Evolutionary conservation across 1,284 basidiomycete genomes (phyloP), one percentile per base, ranked within the genome.

Genomic region (Pseudozyma tsukubaensis): DNA sequence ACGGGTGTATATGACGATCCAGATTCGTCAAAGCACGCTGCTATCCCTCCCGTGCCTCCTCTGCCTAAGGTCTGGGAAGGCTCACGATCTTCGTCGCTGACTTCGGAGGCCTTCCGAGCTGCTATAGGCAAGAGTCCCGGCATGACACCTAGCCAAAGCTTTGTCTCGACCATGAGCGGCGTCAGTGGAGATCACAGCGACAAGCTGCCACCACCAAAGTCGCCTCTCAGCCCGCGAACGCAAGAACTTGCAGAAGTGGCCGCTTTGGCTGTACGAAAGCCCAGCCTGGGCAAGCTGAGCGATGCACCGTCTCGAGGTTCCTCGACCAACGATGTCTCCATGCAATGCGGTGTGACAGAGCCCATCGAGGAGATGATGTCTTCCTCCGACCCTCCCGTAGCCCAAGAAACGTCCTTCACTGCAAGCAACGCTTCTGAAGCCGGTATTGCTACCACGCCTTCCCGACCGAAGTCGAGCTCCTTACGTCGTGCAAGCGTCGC

Each of bases 21-120:
- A 5, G 71, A 69, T 6, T 24, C 59, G 8, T 59, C 59, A 8
- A 55, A 64, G 5, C 52, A 55, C 37, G 44, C 60, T 18, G 72
- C 61, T 16, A 94, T 97, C 7, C 96, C 97, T 1, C 96, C 96
- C 21, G 97, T 99, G 1, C 96, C 96, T 36, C 96, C 97, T 45
- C 86, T 99, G 19, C 96, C 96, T 39, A 97, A 97, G 86, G 93
- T 94, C 76, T 85, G 94, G 72, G 91, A 92, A 39, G 89, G 86
- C 18, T 94, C 91, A 85, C 90, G 90, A 69, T 91, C 92, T 7
- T 87, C 45, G 88, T 88, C 60, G 53, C 62, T 72, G 43, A 63
- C 59, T 0, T 72, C 74, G 6, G 70, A 73, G 14, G 65, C 66
- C 7, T 65, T 69, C 60, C 57, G 48, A 24, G 56, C 62, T 12